Evolutionary conservation across 129 eudicot genomes (phyloP).

Genomic region (Centrapalus pauciflorus): DNA sequence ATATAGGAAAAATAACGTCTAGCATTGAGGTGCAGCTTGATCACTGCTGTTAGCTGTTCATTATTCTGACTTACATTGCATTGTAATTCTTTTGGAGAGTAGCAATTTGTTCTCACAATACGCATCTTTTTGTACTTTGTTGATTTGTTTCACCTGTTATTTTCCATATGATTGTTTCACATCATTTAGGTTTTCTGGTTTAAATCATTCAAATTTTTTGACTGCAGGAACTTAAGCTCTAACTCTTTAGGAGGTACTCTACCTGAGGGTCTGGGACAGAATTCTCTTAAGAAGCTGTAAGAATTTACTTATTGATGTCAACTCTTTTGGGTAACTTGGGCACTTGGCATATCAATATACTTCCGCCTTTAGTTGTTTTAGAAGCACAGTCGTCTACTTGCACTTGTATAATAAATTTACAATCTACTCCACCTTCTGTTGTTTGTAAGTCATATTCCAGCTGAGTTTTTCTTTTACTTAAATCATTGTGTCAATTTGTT

Average conservation of each 20-base stretch:
- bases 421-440: background rate
- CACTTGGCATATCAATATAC: background rate
- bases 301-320: conserved; percentile 8
- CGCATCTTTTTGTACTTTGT: background rate
- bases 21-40: too few relatives aligned
- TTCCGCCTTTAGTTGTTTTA: background rate
- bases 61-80: background rate
- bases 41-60: too few relatives aligned
- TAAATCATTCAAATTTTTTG: conserved; percentile 1
- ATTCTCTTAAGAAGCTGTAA: conserved; percentile 79
- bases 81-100: too few relatives aligned
- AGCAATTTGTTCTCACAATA: background rate
- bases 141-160: background rate
- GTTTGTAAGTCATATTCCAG: background rate
- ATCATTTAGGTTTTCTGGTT: conserved; percentile 7
- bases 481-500: background rate
- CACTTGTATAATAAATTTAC: background rate
- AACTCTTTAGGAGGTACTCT: conserved; percentile 75
- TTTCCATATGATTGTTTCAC: conserved; percentile 6
- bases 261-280: conserved; percentile 80
- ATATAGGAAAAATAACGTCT: too few relatives aligned
- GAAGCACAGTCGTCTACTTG: background rate
- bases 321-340: background rate
- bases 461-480: background rate
- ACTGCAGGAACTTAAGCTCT: conserved; percentile 81